A percentile compares a stretch with the other conserved stretches of the same genome.
These are phyloP conservation scores for Hanseniaspora taiwanica DNA, from an alignment of 805 yeast species.

Conservation along the genomic window DNA sequence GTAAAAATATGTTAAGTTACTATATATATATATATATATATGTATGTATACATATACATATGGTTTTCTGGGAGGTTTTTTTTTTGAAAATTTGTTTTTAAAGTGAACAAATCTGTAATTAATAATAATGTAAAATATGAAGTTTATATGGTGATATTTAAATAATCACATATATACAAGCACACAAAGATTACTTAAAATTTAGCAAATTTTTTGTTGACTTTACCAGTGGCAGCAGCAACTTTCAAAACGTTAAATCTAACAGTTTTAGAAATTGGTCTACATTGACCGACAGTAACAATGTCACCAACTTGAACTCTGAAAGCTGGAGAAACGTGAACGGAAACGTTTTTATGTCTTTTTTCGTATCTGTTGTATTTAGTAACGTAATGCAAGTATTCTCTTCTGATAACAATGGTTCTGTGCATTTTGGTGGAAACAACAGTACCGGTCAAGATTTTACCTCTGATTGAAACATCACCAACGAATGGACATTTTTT, in stretches of 20 bases:
- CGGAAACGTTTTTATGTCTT: constrained; percentile 99
- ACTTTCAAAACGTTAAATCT: constrained; percentile 99
- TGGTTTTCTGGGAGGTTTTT: neutral
- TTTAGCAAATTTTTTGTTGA: constrained; percentile 91
- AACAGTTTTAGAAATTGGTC: constrained; percentile 99
- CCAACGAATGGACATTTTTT: constrained; percentile 99
- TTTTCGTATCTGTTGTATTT: constrained; percentile 99
- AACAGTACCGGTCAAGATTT: constrained; percentile 98
- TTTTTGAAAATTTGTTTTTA: too few species aligned
- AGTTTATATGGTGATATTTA: too few species aligned
- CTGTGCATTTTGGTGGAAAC: constrained; percentile 99
- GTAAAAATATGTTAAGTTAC: too few species aligned
- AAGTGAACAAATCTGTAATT: too few species aligned
- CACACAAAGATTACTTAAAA: constrained; percentile 47
- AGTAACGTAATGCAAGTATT: constrained; percentile 98
- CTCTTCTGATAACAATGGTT: constrained; percentile 99
- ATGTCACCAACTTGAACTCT: constrained; percentile 98
- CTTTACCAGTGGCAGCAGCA: constrained; percentile 73
- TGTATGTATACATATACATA: too few species aligned
- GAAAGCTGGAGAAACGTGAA: constrained; percentile 99
- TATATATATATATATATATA: too few species aligned
- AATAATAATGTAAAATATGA: too few species aligned
- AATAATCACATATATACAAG: neutral
- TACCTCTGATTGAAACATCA: constrained; percentile 96
- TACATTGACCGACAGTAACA: constrained; percentile 99